A percentile compares a stretch with the other conserved stretches of the same genome.
Evolutionary conservation across 2,329 filamentous ascomycete species (phyloP).

Genomic region (Arthroderma sp.): DNA sequence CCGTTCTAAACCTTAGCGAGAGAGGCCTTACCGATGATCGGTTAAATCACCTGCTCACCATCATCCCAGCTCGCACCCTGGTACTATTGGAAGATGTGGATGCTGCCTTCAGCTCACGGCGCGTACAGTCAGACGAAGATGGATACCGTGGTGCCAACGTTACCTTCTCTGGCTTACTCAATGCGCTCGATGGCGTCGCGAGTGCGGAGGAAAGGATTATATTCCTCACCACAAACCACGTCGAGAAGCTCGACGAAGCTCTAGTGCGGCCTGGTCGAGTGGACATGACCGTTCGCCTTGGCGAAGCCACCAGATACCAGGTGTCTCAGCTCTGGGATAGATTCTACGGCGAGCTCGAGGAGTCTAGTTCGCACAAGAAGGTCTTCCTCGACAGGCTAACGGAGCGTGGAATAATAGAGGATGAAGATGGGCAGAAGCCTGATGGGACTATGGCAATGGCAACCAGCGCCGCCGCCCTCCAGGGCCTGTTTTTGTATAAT

Average conservation of each 20-base stretch:
- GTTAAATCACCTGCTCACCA: constrained; percentile 72
- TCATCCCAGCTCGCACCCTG: constrained; percentile 69
- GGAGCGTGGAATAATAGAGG: constrained; percentile 57
- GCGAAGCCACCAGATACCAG: constrained; percentile 75
- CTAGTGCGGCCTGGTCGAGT: constrained; percentile 83
- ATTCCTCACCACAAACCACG: constrained; percentile 89
- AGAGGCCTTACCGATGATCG: constrained; percentile 81
- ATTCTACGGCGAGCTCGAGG: constrained; percentile 78
- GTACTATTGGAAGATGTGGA: constrained; percentile 83
- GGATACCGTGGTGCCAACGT: constrained; percentile 80
- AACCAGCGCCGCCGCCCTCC: constrained; percentile 81
- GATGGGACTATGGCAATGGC: constrained; percentile 38
- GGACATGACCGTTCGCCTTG: constrained; percentile 83
- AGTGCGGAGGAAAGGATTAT: constrained; percentile 88
- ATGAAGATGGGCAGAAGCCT: constrained; percentile 38
- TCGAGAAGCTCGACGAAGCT: constrained; percentile 78
- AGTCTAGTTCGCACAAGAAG: constrained; percentile 47
- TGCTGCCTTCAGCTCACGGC: constrained; percentile 74
- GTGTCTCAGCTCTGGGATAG: constrained; percentile 82
- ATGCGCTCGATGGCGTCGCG: constrained; percentile 79
- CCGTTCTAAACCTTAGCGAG: constrained; percentile 83
- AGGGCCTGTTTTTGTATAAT: constrained; percentile 90
- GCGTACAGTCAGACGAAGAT: constrained; percentile 57
- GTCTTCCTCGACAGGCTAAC: constrained; percentile 61
- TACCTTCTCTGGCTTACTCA: constrained; percentile 84